Evolutionary conservation across 1,284 basidiomycete species (phyloP), one percentile per base, ranked within the genome.

Genomic region (Apiotrichum laibachii): DNA sequence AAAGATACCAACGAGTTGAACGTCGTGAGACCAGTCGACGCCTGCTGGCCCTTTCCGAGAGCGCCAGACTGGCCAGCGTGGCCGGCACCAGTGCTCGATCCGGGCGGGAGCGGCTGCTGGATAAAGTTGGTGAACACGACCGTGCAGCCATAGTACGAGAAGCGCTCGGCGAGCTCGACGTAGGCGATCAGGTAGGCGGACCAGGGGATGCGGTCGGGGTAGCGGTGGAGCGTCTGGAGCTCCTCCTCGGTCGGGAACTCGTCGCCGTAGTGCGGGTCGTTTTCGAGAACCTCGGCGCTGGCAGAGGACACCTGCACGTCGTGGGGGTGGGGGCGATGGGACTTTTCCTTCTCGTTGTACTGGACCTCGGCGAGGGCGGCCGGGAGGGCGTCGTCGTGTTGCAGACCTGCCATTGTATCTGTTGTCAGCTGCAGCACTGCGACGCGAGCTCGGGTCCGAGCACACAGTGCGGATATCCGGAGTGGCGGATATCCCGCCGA

Each of bases 21-120:
- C 13, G 48, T 50, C 12, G 48, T 50, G 6, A 50, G 18, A 50
- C 48, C 48, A 16, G 48, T 50, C 4, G 35, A 39, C 4, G 48
- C 48, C 15, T 35, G 48, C 48, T 50, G 48, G 7, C 70, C 71
- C 46, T 65, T 53, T 51, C 65, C 67, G 13, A 73, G 63, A 21
- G 74, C 74, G 67, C 88, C 89, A 0, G 86, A 85, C 50, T 70
- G 61, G 21, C 86, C 83, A 60, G 86, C 84, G 7, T 86, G 86
- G 63, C 89, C 89, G 2, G 88, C 82, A 42, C 72, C 81, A 7
- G 88, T 89, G 12, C 1, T 19, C 43, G 84, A 84, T 11, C 71
- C 72, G 0, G 68, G 61, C 1, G 89, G 89, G 2, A 90, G 83
- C 0, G 82, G 82, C 62, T 62, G 52, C 50, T 64, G 61, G 62